These are phyloP conservation scores for Sclerotinia glacialis DNA, from an alignment of 2,329 filamentous ascomycete genomes.

Conservation along the genomic window DNA sequence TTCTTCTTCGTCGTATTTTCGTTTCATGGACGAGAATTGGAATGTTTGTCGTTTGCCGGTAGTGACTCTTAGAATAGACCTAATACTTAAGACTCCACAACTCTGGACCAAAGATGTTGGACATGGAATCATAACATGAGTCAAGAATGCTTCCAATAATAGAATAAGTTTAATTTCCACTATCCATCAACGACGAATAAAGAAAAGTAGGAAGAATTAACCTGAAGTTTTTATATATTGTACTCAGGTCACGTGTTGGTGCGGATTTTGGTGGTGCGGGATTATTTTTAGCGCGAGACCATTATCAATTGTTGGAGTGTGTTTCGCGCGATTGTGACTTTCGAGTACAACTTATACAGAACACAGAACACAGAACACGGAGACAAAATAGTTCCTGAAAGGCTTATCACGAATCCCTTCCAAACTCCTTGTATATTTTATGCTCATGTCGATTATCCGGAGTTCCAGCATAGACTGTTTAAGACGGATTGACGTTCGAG, in stretches of 20 bases:
- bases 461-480: conserved; percentile 11
- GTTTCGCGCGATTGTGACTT: conserved; percentile 1
- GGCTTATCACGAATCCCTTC: not conserved
- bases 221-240: not conserved
- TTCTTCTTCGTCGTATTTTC: conserved; percentile 40
- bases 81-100: conserved; percentile 13
- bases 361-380: not conserved
- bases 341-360: not conserved
- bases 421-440: conserved; percentile 14
- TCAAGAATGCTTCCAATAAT: not conserved
- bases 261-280: not conserved
- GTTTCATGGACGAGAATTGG: conserved; percentile 34
- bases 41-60: conserved; percentile 23
- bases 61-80: conserved; percentile 24
- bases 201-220: not conserved
- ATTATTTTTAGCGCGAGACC: conserved; percentile 21
- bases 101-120: not conserved
- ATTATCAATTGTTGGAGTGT: not conserved
- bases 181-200: not conserved
- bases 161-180: not conserved
- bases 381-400: not conserved
- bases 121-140: conserved; percentile 9
- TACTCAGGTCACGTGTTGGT: not conserved
- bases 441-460: conserved; percentile 28
- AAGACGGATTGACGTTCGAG: conserved; percentile 18